Conservation (phyloP, 2,329 filamentous ascomycete species). For the Aspergillus sclerotialis region DNA sequence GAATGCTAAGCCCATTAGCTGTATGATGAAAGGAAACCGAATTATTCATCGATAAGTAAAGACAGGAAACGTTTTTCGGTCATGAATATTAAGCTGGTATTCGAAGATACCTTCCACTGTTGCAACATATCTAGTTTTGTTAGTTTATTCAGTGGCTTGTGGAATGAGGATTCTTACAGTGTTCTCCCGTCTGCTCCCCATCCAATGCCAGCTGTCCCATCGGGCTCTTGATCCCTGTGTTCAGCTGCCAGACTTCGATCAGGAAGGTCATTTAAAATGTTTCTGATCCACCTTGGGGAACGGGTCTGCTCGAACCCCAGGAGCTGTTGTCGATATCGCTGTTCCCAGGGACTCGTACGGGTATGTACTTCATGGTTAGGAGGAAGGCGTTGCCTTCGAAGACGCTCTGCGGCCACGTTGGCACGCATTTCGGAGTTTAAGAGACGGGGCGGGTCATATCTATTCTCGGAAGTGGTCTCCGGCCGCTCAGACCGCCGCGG, state of each 20-base stretch:
- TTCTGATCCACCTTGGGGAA: constrained; percentile 32
- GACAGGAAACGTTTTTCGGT: constrained; percentile 42
- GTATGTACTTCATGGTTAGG: constrained; percentile 25
- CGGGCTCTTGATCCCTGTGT: constrained; percentile 29
- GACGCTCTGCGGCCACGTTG: constrained; percentile 32
- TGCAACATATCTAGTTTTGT: constrained; percentile 36
- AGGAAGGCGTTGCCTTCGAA: constrained; percentile 31
- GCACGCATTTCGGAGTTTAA: constrained; percentile 29
- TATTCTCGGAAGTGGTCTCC: constrained; percentile 16
- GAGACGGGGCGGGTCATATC: constrained; percentile 20
- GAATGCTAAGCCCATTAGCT: not conserved
- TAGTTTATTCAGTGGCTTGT: not conserved
- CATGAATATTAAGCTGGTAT: constrained; percentile 39
- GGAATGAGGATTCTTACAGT: constrained; percentile 30
- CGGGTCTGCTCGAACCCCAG: constrained; percentile 28
- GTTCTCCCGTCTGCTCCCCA: constrained; percentile 42
- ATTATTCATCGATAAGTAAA: constrained; percentile 34
- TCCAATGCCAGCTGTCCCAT: constrained; percentile 41
- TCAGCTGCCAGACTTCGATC: constrained; percentile 24
- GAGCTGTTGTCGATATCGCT: constrained; percentile 27
- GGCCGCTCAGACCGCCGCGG: constrained; percentile 24
- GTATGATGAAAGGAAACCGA: not conserved
- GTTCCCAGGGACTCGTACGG: constrained; percentile 22
- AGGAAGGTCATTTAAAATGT: constrained; percentile 28
- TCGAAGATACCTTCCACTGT: constrained; percentile 44